phyloP scores from a whole-genome alignment of 148 eudicot species.

The Fagopyrum esculentum region DNA sequence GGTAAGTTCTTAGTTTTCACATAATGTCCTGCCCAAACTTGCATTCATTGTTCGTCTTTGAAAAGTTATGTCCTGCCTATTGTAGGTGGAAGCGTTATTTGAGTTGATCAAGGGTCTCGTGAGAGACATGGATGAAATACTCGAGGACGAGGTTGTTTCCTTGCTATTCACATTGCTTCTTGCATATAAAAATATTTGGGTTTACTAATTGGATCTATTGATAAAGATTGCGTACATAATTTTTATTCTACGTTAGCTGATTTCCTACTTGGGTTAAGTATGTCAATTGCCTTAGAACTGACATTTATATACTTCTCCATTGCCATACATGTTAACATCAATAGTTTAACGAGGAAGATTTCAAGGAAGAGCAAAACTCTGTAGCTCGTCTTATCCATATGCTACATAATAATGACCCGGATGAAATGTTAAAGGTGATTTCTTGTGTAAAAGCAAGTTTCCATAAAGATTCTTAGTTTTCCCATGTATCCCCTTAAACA shows the following conservation, averaged over 20 bases:
- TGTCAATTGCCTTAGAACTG: not conserved
- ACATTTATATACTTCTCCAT: constrained; percentile 4
- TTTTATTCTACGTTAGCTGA: not conserved
- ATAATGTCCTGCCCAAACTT: not conserved
- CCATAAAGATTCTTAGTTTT: not conserved
- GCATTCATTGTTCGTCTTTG: not conserved
- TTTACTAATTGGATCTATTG: not conserved
- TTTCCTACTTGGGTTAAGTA: not conserved
- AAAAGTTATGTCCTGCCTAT: constrained; percentile 19
- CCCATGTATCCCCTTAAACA: not conserved
- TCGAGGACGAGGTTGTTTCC: constrained; percentile 62
- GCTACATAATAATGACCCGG: constrained; percentile 79
- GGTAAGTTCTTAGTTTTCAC: constrained; percentile 29
- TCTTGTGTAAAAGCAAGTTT: constrained; percentile 3
- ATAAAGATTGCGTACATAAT: not conserved
- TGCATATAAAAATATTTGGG: not conserved
- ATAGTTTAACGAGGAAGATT: constrained; percentile 94
- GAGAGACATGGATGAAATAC: constrained; percentile 57
- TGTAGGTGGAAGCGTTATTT: constrained; percentile 92
- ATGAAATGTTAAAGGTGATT: constrained; percentile 92
- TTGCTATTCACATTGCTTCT: constrained; percentile 1
- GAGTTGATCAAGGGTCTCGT: constrained; percentile 89
- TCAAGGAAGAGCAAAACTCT: constrained; percentile 91
- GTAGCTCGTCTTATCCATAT: constrained; percentile 94
- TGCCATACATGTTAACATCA: not conserved